These are phyloP conservation scores for Ophiocordyceps camponoti-saundersi DNA, from an alignment of 2,329 filamentous ascomycete genomes.

Conservation along the genomic window DNA sequence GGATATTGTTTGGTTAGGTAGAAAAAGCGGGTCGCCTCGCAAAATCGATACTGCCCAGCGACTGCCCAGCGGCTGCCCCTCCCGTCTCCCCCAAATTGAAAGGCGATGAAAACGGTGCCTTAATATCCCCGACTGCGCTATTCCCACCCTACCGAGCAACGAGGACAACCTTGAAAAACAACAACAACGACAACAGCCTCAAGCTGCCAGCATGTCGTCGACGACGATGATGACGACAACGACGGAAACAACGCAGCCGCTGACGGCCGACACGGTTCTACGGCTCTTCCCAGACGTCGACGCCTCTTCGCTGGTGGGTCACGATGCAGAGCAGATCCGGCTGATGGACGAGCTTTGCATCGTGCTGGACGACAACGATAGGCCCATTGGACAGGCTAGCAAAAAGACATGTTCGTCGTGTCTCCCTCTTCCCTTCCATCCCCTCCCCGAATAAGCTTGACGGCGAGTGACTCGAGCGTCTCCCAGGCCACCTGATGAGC, in stretches of 20 bases:
- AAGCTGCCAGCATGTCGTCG: not conserved
- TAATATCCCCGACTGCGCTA: no score
- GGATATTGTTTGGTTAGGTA: not conserved
- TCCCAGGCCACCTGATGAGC: slow-evolving; percentile 83
- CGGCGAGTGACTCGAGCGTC: not conserved
- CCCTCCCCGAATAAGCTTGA: not conserved
- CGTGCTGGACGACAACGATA: slow-evolving; percentile 80
- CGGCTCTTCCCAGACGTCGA: slow-evolving; percentile 75
- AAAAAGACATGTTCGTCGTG: slow-evolving; percentile 75
- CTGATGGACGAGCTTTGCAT: slow-evolving; percentile 99
- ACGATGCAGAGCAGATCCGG: slow-evolving; percentile 94
- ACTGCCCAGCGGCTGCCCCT: not conserved
- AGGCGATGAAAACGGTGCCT: no score
- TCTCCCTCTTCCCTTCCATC: no score
- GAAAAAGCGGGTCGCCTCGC: not conserved
- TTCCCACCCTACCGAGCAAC: no score
- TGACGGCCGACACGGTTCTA: slow-evolving; percentile 75
- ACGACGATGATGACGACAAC: slow-evolving; percentile 14
- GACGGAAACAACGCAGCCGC: slow-evolving; percentile 29
- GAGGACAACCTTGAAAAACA: not conserved
- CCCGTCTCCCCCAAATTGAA: no score
- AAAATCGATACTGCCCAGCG: not conserved
- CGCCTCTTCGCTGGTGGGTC: slow-evolving; percentile 63
- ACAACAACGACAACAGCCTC: no score
- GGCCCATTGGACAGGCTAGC: slow-evolving; percentile 86